Evolutionary conservation across 306 rosid genomes (phyloP).

Genomic region (Vigna hirtella): DNA sequence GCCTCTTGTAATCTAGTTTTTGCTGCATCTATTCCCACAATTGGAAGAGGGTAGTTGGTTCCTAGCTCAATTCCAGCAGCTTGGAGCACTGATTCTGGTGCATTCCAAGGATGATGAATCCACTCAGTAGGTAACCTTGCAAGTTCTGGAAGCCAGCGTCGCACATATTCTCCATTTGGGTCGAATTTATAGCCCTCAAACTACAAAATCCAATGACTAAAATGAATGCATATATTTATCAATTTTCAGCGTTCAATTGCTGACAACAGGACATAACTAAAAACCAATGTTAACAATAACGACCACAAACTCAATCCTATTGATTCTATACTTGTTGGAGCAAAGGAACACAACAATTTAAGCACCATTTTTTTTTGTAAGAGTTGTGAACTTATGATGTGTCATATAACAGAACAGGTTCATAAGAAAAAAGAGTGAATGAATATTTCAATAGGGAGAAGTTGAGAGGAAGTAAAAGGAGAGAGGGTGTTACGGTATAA

Average conservation of each 20-base stretch:
- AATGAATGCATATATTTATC: slow-evolving; percentile 31
- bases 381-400: not conserved
- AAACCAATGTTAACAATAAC: not conserved
- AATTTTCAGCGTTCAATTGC: slow-evolving; percentile 37
- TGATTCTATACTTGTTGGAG: slow-evolving; percentile 1
- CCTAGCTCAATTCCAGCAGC: slow-evolving; percentile 95
- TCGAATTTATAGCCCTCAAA: slow-evolving; percentile 87
- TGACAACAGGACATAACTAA: not conserved
- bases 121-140: slow-evolving; percentile 90
- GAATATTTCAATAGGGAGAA: not conserved
- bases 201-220: slow-evolving; percentile 54
- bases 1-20: slow-evolving; percentile 79
- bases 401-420: slow-evolving; percentile 13
- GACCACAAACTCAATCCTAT: slow-evolving; percentile 26
- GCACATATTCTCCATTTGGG: slow-evolving; percentile 87
- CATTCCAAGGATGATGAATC: slow-evolving; percentile 98
- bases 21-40: slow-evolving; percentile 77
- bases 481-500: not conserved
- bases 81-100: slow-evolving; percentile 82
- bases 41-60: slow-evolving; percentile 89
- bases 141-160: slow-evolving; percentile 96
- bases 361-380: not conserved
- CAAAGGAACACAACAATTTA: slow-evolving; percentile 2
- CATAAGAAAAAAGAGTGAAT: slow-evolving; percentile 9
- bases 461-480: not conserved